Conservation (phyloP, 2,329 filamentous ascomycete genomes). For the Clarireedia monteithiana region DNA sequence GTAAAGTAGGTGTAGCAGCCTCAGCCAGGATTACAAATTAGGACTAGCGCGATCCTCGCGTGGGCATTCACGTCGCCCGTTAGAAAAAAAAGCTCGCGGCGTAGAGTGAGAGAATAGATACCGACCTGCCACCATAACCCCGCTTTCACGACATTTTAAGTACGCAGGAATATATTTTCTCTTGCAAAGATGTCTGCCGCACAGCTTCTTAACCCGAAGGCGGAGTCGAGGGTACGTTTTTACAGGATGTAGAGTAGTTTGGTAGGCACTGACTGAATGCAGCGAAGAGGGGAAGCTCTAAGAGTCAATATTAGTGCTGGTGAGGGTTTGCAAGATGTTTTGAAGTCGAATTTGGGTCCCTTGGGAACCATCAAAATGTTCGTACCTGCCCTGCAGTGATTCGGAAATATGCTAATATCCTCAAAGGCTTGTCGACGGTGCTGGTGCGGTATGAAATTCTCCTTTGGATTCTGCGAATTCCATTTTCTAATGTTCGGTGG, state of each 20-base stretch:
- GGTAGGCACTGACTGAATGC: slow-evolving; percentile 27
- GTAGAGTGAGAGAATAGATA: slow-evolving; percentile 4
- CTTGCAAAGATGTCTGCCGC: slow-evolving; percentile 75
- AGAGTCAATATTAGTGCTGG: slow-evolving; percentile 95
- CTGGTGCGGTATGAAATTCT: slow-evolving; percentile 49
- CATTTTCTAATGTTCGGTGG: slow-evolving; percentile 16
- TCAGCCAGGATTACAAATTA: background rate
- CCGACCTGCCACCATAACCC: background rate
- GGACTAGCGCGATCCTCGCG: slow-evolving; percentile 5
- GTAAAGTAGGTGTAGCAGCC: background rate
- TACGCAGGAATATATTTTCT: slow-evolving; percentile 7
- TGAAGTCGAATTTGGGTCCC: slow-evolving; percentile 93
- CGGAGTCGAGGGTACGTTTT: slow-evolving; percentile 80
- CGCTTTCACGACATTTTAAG: slow-evolving; percentile 6
- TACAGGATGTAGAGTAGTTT: slow-evolving; percentile 15
- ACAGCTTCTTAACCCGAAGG: slow-evolving; percentile 97
- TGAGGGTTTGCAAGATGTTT: slow-evolving; percentile 86
- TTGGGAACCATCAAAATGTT: slow-evolving; percentile 95
- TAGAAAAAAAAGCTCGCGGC: slow-evolving; percentile 8
- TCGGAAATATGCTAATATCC: slow-evolving; percentile 19
- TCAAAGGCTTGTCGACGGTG: slow-evolving; percentile 58
- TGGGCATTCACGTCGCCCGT: slow-evolving; percentile 9
- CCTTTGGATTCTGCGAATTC: slow-evolving; percentile 11
- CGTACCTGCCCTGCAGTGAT: slow-evolving; percentile 8
- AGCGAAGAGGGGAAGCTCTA: slow-evolving; percentile 95